These are phyloP conservation scores for Fusarium annulatum DNA, from an alignment of 2,329 filamentous ascomycete species.

Conservation along the genomic window DNA sequence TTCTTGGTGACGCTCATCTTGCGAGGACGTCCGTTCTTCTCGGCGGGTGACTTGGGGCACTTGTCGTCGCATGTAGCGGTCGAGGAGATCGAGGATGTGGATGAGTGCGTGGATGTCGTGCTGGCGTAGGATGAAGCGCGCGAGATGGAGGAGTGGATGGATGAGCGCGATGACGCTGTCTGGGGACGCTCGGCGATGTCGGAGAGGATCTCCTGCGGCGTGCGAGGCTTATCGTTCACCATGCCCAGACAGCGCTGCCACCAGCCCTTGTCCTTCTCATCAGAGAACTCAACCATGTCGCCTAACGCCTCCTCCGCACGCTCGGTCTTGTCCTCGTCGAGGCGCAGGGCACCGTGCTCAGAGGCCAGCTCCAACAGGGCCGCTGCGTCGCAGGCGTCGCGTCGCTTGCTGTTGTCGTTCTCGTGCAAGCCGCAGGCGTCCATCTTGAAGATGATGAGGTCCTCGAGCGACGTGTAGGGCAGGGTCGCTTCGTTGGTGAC, in stretches of 20 bases:
- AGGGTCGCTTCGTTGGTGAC: conserved; percentile 29
- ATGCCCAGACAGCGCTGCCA: conserved; percentile 45
- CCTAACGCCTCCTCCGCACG: conserved; percentile 41
- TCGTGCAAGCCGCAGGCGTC: conserved; percentile 46
- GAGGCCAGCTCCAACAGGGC: conserved; percentile 44
- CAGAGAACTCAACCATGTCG: conserved; percentile 42
- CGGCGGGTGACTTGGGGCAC: conserved; percentile 27
- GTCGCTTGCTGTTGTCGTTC: conserved; percentile 40
- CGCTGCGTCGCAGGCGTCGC: conserved; percentile 42
- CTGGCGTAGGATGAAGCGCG: conserved; percentile 45
- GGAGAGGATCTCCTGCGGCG: conserved; percentile 45
- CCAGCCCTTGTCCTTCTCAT: conserved; percentile 45
- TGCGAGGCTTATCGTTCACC: conserved; percentile 38
- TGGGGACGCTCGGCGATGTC: conserved; percentile 40
- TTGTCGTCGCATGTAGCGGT: conserved; percentile 33
- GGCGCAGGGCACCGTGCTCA: conserved; percentile 39
- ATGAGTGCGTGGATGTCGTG: conserved; percentile 33
- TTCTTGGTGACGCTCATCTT: conserved; percentile 47
- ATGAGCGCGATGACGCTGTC: conserved; percentile 26
- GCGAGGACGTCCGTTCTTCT: conserved; percentile 42
- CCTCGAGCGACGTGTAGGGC: conserved; percentile 44
- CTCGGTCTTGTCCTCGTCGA: conserved; percentile 44
- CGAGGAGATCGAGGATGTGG: conserved; percentile 43
- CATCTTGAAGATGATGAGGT: conserved; percentile 46
- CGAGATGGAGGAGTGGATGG: conserved; percentile 42